These are phyloP conservation scores for Jacaranda copaia DNA, from an alignment of 257 asterid species.

Conservation along the genomic window DNA sequence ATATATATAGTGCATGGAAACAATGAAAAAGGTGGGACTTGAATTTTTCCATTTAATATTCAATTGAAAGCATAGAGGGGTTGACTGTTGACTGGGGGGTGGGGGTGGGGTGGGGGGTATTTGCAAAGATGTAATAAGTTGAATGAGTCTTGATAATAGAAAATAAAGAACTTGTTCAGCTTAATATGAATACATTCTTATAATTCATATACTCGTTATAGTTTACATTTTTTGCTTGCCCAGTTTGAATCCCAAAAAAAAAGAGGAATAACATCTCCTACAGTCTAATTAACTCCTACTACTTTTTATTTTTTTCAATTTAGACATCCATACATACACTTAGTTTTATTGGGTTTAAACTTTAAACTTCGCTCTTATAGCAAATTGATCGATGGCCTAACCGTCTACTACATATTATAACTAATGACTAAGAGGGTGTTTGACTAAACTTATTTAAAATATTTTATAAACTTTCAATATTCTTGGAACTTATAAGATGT, in stretches of 20 bases:
- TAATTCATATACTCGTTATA: neutral
- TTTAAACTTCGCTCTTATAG: too few species aligned
- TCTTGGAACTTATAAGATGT: too few species aligned
- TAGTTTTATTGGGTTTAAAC: too few species aligned
- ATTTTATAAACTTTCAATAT: too few species aligned
- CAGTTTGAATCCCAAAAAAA: neutral
- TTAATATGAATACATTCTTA: conserved; percentile 1
- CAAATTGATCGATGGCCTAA: too few species aligned
- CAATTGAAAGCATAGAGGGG: conserved; percentile 7
- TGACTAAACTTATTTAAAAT: too few species aligned
- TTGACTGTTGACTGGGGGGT: conserved; percentile 44
- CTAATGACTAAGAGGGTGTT: too few species aligned
- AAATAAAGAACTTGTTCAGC: neutral
- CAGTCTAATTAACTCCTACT: too few species aligned
- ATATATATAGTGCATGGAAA: conserved; percentile 32
- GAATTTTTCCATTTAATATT: conserved; percentile 12
- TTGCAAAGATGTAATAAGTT: conserved; percentile 7
- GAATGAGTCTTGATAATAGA: conserved; percentile 38
- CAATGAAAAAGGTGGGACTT: conserved; percentile 22
- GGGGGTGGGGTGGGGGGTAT: too few species aligned
- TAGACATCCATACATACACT: too few species aligned
- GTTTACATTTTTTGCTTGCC: neutral
- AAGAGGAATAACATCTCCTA: neutral
- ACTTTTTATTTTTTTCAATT: too few species aligned
- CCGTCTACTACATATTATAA: too few species aligned